Percentiles rank a stretch among this genome's conserved stretches.
Evolutionary conservation across 768 basidiomycete species (phyloP).

Genomic region (Trametopsis cervina): DNA sequence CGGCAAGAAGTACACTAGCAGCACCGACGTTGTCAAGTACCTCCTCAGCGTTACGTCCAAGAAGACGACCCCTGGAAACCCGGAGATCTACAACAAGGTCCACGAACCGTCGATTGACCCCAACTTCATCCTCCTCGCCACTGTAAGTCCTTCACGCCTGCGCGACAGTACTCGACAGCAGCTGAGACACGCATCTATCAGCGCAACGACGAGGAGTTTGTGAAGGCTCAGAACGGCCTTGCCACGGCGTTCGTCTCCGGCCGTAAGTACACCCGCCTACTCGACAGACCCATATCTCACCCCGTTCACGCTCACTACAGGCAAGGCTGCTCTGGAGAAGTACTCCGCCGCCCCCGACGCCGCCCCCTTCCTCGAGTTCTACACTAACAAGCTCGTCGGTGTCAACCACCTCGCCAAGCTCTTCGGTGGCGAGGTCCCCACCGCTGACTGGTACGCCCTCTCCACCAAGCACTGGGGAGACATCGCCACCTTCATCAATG

Average conservation of each 20-base stretch:
- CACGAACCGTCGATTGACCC: slow-evolving; percentile 43
- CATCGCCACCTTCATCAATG: slow-evolving; percentile 30
- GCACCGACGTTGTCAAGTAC: slow-evolving; percentile 33
- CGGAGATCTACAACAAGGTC: slow-evolving; percentile 30
- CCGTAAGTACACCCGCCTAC: slow-evolving; percentile 28
- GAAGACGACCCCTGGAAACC: slow-evolving; percentile 27
- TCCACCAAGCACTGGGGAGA: slow-evolving; percentile 33
- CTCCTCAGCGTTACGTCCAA: slow-evolving; percentile 33
- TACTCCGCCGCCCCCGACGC: slow-evolving; percentile 28
- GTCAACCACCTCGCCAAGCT: slow-evolving; percentile 37
- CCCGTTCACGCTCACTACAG: slow-evolving; percentile 15
- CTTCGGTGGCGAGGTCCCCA: slow-evolving; percentile 30
- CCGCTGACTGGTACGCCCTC: slow-evolving; percentile 33
- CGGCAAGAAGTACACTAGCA: slow-evolving; percentile 32
- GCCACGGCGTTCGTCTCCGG: slow-evolving; percentile 28
- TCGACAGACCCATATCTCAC: background rate
- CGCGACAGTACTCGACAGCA: no score
- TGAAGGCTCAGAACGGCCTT: slow-evolving; percentile 27
- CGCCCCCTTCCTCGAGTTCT: slow-evolving; percentile 34
- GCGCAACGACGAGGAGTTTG: slow-evolving; percentile 41
- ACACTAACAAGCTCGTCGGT: slow-evolving; percentile 32
- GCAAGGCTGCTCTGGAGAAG: slow-evolving; percentile 36
- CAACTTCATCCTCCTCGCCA: slow-evolving; percentile 39
- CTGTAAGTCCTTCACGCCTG: slow-evolving; percentile 25
- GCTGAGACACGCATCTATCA: slow-evolving; percentile 17